Evolutionary conservation across 78 protist genomes (phyloP).

Genomic region (Dictyostelium brefeldianum): DNA sequence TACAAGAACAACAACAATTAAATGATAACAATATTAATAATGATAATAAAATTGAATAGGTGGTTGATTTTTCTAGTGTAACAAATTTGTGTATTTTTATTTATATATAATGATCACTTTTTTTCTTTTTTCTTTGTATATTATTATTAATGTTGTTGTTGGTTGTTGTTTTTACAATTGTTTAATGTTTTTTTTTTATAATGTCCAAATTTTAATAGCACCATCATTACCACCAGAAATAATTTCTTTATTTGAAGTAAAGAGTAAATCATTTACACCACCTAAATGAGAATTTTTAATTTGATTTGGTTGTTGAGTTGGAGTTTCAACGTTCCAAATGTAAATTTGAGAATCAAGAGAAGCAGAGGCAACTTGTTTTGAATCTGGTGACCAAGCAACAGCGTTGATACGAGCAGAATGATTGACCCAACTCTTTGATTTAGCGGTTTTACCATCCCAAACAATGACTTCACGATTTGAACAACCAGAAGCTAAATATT

Average conservation of each 20-base stretch:
- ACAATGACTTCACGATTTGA: slow-evolving; percentile 81
- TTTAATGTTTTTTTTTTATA: neutral
- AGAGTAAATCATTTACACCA: slow-evolving; percentile 78
- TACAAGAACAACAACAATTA: neutral
- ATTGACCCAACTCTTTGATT: slow-evolving; percentile 83
- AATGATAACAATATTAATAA: too few relatives aligned
- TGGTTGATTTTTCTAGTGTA: too few relatives aligned
- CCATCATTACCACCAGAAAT: slow-evolving; percentile 78
- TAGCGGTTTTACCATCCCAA: slow-evolving; percentile 58
- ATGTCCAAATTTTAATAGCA: neutral
- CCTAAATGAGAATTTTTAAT: slow-evolving; percentile 83
- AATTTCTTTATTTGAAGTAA: slow-evolving; percentile 19
- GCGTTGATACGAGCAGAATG: slow-evolving; percentile 90
- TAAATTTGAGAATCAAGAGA: slow-evolving; percentile 84
- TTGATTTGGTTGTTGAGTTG: slow-evolving; percentile 61
- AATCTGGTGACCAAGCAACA: slow-evolving; percentile 88
- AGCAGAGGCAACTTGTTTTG: slow-evolving; percentile 79
- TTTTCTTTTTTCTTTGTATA: neutral
- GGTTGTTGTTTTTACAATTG: neutral
- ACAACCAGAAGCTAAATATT: slow-evolving; percentile 87
- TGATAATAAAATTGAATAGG: too few relatives aligned
- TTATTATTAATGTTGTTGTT: too few relatives aligned
- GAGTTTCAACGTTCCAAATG: slow-evolving; percentile 86
- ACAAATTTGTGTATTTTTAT: neutral
- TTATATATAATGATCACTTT: neutral